Conservation (phyloP, 441 rosid species). For the Raphanus hybrid region DNA sequence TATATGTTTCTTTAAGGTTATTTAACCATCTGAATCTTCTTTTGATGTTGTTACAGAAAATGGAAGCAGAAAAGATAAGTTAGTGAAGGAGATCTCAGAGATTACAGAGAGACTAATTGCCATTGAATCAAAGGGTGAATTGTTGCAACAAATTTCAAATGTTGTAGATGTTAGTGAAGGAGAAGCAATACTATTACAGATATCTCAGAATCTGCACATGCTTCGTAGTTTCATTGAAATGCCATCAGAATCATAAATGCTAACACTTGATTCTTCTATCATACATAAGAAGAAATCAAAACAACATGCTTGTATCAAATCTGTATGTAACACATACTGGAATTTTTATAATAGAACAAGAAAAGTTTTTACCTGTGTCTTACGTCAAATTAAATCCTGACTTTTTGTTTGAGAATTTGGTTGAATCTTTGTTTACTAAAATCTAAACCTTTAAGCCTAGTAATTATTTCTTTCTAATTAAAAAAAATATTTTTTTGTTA, state of each 20-base stretch:
- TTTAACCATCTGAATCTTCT: conserved; percentile 4
- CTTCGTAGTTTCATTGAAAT: conserved; percentile 48
- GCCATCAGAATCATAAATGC: conserved; percentile 47
- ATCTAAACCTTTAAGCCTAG: not conserved
- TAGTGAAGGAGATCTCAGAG: conserved; percentile 46
- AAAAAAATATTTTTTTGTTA: not conserved
- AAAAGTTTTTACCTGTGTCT: conserved; percentile 12
- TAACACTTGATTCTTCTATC: conserved; percentile 9
- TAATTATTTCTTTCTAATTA: not conserved
- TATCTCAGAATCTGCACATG: conserved; percentile 52
- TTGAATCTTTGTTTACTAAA: conserved; percentile 18
- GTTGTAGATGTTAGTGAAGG: conserved; percentile 47
- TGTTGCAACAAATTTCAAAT: conserved; percentile 37
- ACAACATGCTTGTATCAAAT: conserved; percentile 37
- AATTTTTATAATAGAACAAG: conserved; percentile 30
- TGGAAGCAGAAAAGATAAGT: conserved; percentile 33
- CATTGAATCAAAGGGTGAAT: conserved; percentile 48
- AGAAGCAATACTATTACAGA: conserved; percentile 50
- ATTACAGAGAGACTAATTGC: conserved; percentile 48
- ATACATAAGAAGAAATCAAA: conserved; percentile 27
- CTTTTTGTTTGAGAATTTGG: conserved; percentile 1
- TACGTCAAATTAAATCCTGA: conserved; percentile 3
- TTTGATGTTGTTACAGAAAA: conserved; percentile 25
- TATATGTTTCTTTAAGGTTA: conserved; percentile 15
- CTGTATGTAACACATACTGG: conserved; percentile 34